phyloP scores from a whole-genome alignment of 2,329 filamentous ascomycete genomes.

The Aspergillus tamarii region DNA sequence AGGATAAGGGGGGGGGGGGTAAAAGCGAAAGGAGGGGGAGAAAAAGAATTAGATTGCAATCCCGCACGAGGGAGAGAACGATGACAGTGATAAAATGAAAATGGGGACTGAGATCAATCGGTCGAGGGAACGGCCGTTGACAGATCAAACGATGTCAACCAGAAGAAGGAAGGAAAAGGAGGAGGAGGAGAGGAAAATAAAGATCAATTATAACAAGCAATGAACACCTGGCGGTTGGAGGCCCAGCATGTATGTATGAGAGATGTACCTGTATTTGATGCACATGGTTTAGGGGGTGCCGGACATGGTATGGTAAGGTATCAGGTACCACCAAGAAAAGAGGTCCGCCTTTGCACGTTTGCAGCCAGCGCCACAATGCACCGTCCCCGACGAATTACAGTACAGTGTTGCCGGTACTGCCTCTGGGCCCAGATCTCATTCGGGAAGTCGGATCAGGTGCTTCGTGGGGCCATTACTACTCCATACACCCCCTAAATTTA shows the following conservation, averaged over 20 bases:
- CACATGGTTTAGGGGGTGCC: background rate
- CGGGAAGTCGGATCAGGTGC: slow-evolving; percentile 7
- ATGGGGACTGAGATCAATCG: slow-evolving; percentile 1
- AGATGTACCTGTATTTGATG: background rate
- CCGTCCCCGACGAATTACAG: background rate
- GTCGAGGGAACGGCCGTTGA: slow-evolving; percentile 5
- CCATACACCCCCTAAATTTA: background rate
- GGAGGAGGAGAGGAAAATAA: slow-evolving; percentile 18
- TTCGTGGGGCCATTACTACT: background rate
- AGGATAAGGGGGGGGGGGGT: background rate
- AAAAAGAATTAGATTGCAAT: background rate
- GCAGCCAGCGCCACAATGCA: slow-evolving; percentile 6
- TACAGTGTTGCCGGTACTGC: background rate
- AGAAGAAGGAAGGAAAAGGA: slow-evolving; percentile 9
- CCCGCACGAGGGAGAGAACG: slow-evolving; percentile 1
- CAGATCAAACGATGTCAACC: slow-evolving; percentile 4
- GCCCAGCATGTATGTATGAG: slow-evolving; percentile 9
- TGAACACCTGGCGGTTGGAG: slow-evolving; percentile 3
- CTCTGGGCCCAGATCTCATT: background rate
- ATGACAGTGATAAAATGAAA: background rate
- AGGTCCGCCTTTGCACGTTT: slow-evolving; percentile 1
- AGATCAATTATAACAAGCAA: slow-evolving; percentile 12
- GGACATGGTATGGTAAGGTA: slow-evolving; percentile 7
- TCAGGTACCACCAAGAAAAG: slow-evolving; percentile 1
- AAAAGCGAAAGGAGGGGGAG: slow-evolving; percentile 8